These are phyloP conservation scores for Plasmodium vinckei DNA, from an alignment of 169 alveolate genomes.

Conservation along the genomic window DNA sequence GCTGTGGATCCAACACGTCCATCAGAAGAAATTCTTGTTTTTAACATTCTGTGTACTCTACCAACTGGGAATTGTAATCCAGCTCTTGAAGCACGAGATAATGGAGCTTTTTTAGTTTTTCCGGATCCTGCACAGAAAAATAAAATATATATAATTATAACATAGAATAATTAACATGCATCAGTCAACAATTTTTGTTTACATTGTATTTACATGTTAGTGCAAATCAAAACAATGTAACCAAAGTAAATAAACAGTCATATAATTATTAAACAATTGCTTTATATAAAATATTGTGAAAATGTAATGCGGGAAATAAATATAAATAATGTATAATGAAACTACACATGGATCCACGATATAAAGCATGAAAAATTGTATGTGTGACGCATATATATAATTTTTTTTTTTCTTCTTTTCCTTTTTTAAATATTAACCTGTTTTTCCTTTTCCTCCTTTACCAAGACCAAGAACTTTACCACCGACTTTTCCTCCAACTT, in stretches of 20 bases:
- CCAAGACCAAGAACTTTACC: slow-evolving; percentile 90
- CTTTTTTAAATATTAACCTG: slow-evolving; percentile 77
- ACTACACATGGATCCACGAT: too few species aligned
- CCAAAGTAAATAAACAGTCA: background rate
- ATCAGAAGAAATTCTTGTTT: slow-evolving; percentile 96
- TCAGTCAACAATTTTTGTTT: background rate
- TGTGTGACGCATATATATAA: background rate
- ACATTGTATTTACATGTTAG: too few species aligned
- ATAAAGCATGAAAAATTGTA: background rate
- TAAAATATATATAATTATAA: slow-evolving; percentile 33
- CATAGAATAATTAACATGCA: background rate
- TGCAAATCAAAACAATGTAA: too few species aligned
- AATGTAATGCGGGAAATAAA: background rate
- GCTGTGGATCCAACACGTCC: slow-evolving; percentile 99
- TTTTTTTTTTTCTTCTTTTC: slow-evolving; percentile 12
- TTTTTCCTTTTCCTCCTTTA: slow-evolving; percentile 89
- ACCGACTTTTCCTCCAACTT: slow-evolving; percentile 92
- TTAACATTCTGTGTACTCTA: slow-evolving; percentile 98
- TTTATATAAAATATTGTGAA: background rate
- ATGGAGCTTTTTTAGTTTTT: slow-evolving; percentile 97
- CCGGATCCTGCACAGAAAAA: slow-evolving; percentile 93
- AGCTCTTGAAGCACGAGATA: slow-evolving; percentile 98
- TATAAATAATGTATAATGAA: background rate
- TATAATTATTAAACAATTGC: background rate
- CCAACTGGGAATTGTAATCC: slow-evolving; percentile 99